Conservation (phyloP, 371 early-diverging fungal genomes). For the Dichotomocladium elegans region DNA sequence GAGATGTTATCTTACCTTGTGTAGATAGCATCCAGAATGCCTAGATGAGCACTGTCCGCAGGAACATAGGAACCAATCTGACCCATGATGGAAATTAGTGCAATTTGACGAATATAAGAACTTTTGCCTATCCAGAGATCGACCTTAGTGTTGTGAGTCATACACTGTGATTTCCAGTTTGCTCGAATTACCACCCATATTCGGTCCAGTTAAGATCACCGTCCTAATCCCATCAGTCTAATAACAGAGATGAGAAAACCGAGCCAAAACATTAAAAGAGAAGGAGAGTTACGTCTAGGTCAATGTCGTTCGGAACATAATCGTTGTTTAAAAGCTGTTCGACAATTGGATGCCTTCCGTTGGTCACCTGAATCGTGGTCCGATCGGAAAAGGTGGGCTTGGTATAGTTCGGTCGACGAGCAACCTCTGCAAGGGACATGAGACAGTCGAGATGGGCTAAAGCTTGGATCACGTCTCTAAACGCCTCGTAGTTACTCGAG, state of each 20-base stretch:
- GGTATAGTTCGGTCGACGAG: constrained; percentile 63
- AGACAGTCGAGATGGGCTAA: constrained; percentile 77
- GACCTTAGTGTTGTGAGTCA: not conserved
- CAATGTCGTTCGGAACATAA: constrained; percentile 73
- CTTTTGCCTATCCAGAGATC: constrained; percentile 34
- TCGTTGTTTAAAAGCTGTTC: constrained; percentile 24
- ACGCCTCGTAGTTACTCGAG: constrained; percentile 55
- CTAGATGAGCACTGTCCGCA: constrained; percentile 48
- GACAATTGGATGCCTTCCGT: constrained; percentile 65
- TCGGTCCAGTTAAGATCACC: constrained; percentile 76
- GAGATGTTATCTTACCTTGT: constrained; percentile 36
- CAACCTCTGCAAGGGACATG: constrained; percentile 64
- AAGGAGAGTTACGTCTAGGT: constrained; percentile 32
- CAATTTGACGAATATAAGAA: constrained; percentile 76
- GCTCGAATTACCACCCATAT: constrained; percentile 78
- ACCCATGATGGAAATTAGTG: constrained; percentile 73
- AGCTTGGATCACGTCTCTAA: constrained; percentile 58
- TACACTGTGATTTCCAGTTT: not conserved
- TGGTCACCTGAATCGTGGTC: constrained; percentile 38
- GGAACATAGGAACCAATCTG: constrained; percentile 84
- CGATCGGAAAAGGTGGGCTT: constrained; percentile 59
- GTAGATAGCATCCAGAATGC: constrained; percentile 67
- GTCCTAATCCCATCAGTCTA: constrained; percentile 24
- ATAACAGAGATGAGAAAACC: not conserved
- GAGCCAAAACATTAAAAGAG: not conserved